Conservation (phyloP, 768 basidiomycete species). For the Leccinum uliginosum region DNA sequence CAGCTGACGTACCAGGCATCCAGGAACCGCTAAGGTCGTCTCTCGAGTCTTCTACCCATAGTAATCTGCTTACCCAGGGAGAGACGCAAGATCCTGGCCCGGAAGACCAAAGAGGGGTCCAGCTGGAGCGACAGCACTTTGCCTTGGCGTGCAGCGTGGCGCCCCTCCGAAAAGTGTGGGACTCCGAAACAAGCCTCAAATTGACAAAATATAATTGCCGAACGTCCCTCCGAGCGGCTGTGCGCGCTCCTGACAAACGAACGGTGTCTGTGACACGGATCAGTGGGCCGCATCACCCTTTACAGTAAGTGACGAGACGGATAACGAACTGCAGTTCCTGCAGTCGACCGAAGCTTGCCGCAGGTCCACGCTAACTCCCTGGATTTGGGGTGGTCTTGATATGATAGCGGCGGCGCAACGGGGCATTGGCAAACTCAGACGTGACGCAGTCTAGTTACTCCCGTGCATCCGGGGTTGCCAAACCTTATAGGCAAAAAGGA, state of each 20-base stretch:
- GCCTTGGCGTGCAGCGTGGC: background rate
- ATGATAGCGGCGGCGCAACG: background rate
- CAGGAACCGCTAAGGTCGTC: background rate
- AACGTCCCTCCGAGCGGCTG: background rate
- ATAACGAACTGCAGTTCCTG: background rate
- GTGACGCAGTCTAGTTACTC: background rate
- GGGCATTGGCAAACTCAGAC: background rate
- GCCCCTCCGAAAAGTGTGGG: too few relatives aligned
- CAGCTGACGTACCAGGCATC: background rate
- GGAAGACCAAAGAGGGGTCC: background rate
- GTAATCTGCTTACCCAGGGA: background rate
- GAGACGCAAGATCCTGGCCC: background rate
- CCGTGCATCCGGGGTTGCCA: background rate
- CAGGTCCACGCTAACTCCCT: background rate
- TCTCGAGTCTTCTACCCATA: background rate
- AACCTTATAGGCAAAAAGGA: conserved; percentile 6
- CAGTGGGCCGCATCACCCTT: background rate
- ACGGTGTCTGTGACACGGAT: background rate
- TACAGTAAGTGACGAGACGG: background rate
- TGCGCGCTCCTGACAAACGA: background rate
- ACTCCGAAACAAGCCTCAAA: too few relatives aligned
- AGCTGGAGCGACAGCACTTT: background rate
- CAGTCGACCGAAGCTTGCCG: background rate
- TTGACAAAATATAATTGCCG: background rate
- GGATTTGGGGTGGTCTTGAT: background rate